These are phyloP conservation scores for Coemansia furcata DNA, from an alignment of 192 early-diverging fungal species.

Conservation along the genomic window DNA sequence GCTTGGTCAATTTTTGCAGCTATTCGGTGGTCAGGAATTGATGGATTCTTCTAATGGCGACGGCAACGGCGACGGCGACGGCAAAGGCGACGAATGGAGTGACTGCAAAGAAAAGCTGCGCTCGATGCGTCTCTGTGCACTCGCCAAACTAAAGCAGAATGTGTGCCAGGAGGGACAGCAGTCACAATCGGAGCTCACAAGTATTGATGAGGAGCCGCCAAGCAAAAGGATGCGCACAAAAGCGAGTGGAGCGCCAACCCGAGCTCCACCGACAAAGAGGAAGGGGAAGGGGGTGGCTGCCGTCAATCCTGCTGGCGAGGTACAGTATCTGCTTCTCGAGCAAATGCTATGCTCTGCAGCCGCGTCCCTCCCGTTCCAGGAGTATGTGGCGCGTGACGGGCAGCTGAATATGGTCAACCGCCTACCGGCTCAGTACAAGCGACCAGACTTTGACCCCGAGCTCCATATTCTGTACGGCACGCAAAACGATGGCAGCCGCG, in stretches of 20 bases:
- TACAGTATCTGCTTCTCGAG: background rate
- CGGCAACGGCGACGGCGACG: background rate
- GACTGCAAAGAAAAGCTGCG: background rate
- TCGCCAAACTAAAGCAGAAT: conserved; percentile 1
- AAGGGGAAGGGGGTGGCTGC: background rate
- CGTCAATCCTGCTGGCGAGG: background rate
- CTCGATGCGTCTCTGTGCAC: conserved; percentile 9
- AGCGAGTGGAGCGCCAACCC: background rate
- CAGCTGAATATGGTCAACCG: conserved; percentile 59
- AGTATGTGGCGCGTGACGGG: conserved; percentile 55
- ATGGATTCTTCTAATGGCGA: background rate
- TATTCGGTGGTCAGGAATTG: background rate
- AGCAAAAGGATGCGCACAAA: background rate
- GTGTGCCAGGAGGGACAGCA: background rate
- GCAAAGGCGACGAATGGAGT: background rate
- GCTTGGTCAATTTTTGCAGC: conserved; percentile 14
- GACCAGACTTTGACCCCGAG: conserved; percentile 65
- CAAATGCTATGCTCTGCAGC: background rate
- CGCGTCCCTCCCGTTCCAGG: conserved; percentile 46
- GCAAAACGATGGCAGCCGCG: conserved; percentile 49
- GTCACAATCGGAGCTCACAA: background rate
- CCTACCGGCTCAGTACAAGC: conserved; percentile 53
- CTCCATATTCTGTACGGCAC: conserved; percentile 62
- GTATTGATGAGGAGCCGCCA: background rate
- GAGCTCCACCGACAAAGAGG: background rate